These are phyloP conservation scores for Diaporthe sp. DNA, from an alignment of 2,329 filamentous ascomycete species.

Conservation along the genomic window DNA sequence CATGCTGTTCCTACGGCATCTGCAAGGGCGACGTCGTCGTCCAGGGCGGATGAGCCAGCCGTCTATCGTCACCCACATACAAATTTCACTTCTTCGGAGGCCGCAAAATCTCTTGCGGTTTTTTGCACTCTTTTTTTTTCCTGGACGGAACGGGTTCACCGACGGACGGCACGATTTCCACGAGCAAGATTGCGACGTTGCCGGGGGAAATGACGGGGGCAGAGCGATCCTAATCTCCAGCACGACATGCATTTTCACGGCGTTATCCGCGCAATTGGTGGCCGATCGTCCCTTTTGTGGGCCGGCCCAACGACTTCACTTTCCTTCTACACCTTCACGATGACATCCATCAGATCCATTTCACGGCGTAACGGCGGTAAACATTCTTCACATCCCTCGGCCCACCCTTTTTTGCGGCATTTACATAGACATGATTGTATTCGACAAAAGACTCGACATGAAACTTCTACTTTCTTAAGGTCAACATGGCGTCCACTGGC, in stretches of 20 bases:
- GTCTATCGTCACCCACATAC: background rate
- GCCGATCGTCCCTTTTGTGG: conserved; percentile 21
- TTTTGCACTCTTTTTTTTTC: background rate
- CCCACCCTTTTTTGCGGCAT: conserved; percentile 11
- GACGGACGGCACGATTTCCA: conserved; percentile 5
- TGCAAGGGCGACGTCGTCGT: conserved; percentile 40
- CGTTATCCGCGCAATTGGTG: conserved; percentile 28
- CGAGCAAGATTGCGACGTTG: conserved; percentile 24
- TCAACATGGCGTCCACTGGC: conserved; percentile 14
- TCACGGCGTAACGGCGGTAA: conserved; percentile 24
- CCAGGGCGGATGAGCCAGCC: conserved; percentile 32
- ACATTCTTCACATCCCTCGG: background rate
- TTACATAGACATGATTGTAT: conserved; percentile 7
- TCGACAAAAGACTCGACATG: background rate
- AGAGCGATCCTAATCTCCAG: conserved; percentile 27
- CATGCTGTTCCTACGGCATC: conserved; percentile 39
- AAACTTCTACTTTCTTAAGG: background rate
- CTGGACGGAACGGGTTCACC: conserved; percentile 18
- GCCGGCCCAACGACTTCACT: background rate
- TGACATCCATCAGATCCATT: conserved; percentile 19
- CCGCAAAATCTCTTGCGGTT: background rate
- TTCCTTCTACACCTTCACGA: conserved; percentile 1
- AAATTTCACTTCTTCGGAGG: background rate
- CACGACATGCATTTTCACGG: conserved; percentile 30
- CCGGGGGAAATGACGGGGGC: conserved; percentile 25